These are phyloP conservation scores for Trichocomaceae sp. DNA, from an alignment of 2,329 filamentous ascomycete genomes.

Conservation along the genomic window DNA sequence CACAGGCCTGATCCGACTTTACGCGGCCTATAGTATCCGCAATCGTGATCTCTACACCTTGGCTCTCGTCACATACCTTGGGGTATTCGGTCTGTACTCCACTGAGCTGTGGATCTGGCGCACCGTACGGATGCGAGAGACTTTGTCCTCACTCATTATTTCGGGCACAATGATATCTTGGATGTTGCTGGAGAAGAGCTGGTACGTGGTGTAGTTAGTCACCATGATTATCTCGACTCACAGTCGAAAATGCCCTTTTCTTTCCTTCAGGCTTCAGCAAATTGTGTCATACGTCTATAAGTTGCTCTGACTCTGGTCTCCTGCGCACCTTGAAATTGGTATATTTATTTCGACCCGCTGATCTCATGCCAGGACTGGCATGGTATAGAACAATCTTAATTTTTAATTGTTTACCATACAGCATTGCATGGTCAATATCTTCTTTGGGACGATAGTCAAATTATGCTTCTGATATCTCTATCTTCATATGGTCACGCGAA, in stretches of 20 bases:
- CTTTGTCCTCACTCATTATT: neutral
- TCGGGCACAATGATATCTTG: neutral
- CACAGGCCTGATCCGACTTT: slow-evolving; percentile 28
- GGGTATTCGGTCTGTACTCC: slow-evolving; percentile 19
- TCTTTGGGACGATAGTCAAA: too few species aligned
- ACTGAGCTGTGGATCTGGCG: slow-evolving; percentile 7
- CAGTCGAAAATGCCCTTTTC: neutral
- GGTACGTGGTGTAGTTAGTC: slow-evolving; percentile 1
- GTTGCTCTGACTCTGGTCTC: too few species aligned
- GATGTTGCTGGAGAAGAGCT: slow-evolving; percentile 7
- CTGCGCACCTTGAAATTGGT: too few species aligned
- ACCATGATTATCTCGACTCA: neutral
- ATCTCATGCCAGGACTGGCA: too few species aligned
- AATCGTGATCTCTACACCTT: slow-evolving; percentile 29
- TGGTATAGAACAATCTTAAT: too few species aligned
- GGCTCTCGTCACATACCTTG: slow-evolving; percentile 25
- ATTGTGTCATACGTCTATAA: neutral
- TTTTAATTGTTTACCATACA: too few species aligned
- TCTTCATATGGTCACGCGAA: too few species aligned
- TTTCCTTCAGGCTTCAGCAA: neutral
- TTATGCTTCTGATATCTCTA: too few species aligned
- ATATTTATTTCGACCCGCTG: too few species aligned
- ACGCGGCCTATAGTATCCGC: slow-evolving; percentile 30
- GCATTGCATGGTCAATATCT: too few species aligned
- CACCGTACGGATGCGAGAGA: slow-evolving; percentile 1